Evolutionary conservation across 1,139 yeast species (phyloP).

Genomic region (Geotrichum aggregatum): DNA sequence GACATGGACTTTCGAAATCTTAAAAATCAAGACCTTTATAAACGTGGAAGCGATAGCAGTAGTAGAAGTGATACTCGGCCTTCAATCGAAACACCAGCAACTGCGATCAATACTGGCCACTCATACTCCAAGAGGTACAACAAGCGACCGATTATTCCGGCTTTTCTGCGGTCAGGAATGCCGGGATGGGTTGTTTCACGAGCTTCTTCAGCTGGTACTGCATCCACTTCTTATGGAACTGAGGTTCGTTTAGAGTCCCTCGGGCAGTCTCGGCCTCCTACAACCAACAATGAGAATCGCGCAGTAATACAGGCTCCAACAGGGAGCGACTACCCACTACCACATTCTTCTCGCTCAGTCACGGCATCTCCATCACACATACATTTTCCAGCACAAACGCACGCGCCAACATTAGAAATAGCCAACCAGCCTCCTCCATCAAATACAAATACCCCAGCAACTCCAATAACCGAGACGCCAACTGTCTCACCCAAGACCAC

Average conservation of each 20-base stretch:
- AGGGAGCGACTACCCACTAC: background rate
- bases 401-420: conserved; percentile 11
- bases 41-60: background rate
- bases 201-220: conserved; percentile 15
- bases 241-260: conserved; percentile 11
- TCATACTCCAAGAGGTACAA: conserved; percentile 8
- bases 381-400: too few relatives aligned
- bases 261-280: background rate
- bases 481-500: background rate
- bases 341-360: background rate
- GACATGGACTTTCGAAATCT: conserved; percentile 10
- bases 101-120: background rate
- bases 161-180: conserved; percentile 4
- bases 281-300: conserved; percentile 4
- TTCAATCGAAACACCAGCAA: background rate
- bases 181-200: conserved; percentile 19
- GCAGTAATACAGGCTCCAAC: background rate
- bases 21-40: background rate
- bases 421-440: conserved; percentile 1
- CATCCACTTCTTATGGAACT: conserved; percentile 20
- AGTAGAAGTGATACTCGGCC: background rate
- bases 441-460: background rate
- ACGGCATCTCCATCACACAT: conserved; percentile 1
- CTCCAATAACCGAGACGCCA: background rate
- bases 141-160: conserved; percentile 13